These are phyloP conservation scores for Aspergillus bridgeri DNA, from an alignment of 495 filamentous ascomycete genomes.

Conservation along the genomic window DNA sequence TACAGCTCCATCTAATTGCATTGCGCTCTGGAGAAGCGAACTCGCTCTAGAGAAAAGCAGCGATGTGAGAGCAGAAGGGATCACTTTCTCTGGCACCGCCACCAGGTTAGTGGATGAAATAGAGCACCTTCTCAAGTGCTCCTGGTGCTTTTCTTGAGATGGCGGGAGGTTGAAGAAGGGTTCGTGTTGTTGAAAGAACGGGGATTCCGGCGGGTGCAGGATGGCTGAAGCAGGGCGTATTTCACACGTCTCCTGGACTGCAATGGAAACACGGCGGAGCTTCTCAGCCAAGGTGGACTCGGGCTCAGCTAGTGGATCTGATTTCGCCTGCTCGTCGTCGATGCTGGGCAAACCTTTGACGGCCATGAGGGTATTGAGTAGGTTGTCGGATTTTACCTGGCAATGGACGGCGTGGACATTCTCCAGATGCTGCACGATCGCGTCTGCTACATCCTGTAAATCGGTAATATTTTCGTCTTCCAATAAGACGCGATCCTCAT, in stretches of 20 bases:
- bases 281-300: not conserved
- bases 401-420: constrained; percentile 16
- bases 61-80: constrained; percentile 3
- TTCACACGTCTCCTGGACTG: not conserved
- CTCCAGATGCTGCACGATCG: constrained; percentile 24
- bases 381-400: constrained; percentile 12
- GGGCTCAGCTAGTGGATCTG: not conserved
- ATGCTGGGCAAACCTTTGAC: constrained; percentile 11
- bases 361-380: constrained; percentile 23
- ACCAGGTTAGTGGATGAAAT: constrained; percentile 12
- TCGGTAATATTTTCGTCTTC: constrained; percentile 17
- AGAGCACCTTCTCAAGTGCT: constrained; percentile 12
- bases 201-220: not conserved
- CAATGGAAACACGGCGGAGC: constrained; percentile 3
- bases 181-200: not conserved
- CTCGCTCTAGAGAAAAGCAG: constrained; percentile 28
- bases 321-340: not conserved
- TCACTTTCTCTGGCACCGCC: constrained; percentile 6
- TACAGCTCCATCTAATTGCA: constrained; percentile 34
- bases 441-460: constrained; percentile 23
- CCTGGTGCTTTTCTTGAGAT: constrained; percentile 5
- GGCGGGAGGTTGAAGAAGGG: not conserved
- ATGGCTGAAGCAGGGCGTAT: not conserved
- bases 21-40: constrained; percentile 25
- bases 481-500: constrained; percentile 35